A percentile compares a stretch with the other conserved stretches of the same genome.
Evolutionary conservation across 371 early-diverging fungal species (phyloP).

Genomic region (Mucor lusitanicus): DNA sequence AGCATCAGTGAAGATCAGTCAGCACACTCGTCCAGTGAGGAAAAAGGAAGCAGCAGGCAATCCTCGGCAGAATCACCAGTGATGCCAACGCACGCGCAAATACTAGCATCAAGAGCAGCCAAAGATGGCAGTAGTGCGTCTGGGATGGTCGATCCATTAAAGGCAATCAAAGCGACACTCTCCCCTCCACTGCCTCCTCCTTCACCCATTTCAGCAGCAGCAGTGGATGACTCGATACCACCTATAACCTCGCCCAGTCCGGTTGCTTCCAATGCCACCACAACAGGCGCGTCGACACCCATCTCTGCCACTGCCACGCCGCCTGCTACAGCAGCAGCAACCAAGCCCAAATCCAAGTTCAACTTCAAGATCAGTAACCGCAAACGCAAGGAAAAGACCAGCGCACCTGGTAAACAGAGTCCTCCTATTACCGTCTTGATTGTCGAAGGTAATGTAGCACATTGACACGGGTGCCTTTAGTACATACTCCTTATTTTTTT

Average conservation of each 20-base stretch:
- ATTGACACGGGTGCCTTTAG: conserved; percentile 3
- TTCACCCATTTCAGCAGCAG: not conserved
- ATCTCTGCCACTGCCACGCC: not conserved
- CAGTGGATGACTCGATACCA: not conserved
- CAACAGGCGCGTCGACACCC: not conserved
- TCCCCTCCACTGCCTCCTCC: not conserved
- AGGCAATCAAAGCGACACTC: not conserved
- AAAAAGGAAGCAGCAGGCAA: not conserved
- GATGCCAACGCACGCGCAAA: not conserved
- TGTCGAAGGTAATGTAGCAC: conserved; percentile 67
- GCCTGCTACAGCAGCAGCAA: not conserved
- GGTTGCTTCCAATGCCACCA: not conserved
- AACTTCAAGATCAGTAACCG: conserved; percentile 41
- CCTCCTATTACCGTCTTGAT: conserved; percentile 77
- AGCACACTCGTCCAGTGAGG: not conserved
- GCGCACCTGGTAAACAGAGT: conserved; percentile 44
- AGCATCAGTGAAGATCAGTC: not conserved
- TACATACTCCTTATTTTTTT: too few species aligned
- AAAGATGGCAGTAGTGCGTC: not conserved
- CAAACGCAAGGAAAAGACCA: conserved; percentile 35
- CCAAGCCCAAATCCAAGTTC: conserved; percentile 18
- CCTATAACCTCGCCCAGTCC: not conserved
- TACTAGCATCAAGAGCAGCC: not conserved
- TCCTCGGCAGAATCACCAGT: not conserved
- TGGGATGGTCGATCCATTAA: not conserved